Percentiles rank a stretch among this genome's conserved stretches.
phyloP scores from a whole-genome alignment of 1,284 basidiomycete genomes.

The Cutaneotrichosporon cavernicola region DNA sequence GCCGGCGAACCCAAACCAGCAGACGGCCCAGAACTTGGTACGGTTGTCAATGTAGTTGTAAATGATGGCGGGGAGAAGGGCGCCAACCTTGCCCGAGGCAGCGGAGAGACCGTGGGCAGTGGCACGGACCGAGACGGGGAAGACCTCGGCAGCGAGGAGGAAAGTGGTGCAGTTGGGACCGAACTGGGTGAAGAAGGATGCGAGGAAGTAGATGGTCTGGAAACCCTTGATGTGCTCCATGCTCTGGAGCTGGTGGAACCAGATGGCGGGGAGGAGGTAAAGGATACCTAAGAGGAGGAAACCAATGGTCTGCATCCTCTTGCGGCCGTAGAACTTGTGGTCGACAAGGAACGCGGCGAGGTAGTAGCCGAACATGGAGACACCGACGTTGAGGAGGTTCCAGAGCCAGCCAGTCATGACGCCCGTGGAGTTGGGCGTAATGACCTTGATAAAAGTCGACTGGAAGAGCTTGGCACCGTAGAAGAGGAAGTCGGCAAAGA shows the following conservation, averaged over 20 bases:
- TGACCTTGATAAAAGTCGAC: constrained; percentile 55
- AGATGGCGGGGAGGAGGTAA: constrained; percentile 52
- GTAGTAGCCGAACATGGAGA: constrained; percentile 58
- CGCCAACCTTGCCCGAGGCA: constrained; percentile 57
- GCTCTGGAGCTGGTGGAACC: constrained; percentile 49
- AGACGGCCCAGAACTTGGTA: constrained; percentile 59
- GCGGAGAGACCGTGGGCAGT: constrained; percentile 56
- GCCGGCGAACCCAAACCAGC: constrained; percentile 58
- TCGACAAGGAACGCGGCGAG: constrained; percentile 59
- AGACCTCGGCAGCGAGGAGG: constrained; percentile 56
- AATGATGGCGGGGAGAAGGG: constrained; percentile 54
- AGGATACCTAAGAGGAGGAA: constrained; percentile 56
- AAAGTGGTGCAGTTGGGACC: constrained; percentile 57
- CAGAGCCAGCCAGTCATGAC: constrained; percentile 57
- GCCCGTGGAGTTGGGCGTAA: constrained; percentile 52
- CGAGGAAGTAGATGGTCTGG: constrained; percentile 58
- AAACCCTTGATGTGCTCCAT: constrained; percentile 52
- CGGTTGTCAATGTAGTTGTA: constrained; percentile 51
- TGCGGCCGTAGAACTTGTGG: constrained; percentile 57
- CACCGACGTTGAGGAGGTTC: constrained; percentile 57
- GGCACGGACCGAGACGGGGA: constrained; percentile 57
- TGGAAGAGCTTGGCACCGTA: constrained; percentile 56
- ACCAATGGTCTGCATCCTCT: constrained; percentile 57
- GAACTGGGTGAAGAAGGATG: constrained; percentile 59
- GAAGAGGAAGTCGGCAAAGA: constrained; percentile 59